Evolutionary conservation across 345 rosid species (phyloP).

Genomic region (Rhodomyrtus tomentosa): DNA sequence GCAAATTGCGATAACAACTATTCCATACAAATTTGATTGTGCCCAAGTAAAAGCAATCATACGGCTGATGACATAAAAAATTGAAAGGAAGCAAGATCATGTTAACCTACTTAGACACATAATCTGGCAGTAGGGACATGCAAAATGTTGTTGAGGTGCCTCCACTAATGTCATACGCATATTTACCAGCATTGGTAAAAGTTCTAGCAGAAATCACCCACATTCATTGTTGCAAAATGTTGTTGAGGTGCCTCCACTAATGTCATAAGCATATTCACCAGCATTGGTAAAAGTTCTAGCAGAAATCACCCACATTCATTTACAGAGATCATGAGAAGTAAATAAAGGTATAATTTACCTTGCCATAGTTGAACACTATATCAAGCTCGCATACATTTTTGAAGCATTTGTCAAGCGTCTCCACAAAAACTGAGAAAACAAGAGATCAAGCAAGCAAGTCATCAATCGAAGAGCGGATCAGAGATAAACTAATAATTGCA

Average conservation of each 20-base stretch:
- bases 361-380: conserved; percentile 74
- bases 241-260: neutral
- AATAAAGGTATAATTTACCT: conserved; percentile 26
- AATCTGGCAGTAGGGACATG: neutral
- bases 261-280: neutral
- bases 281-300: neutral
- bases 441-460: conserved; percentile 6
- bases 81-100: neutral
- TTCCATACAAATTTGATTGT: neutral
- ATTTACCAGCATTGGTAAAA: neutral
- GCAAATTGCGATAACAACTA: neutral
- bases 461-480: neutral
- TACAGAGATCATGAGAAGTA: neutral
- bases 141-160: neutral
- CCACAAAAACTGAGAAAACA: conserved; percentile 72
- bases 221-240: neutral
- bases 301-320: neutral
- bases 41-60: neutral
- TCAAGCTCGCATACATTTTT: conserved; percentile 91
- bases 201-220: neutral
- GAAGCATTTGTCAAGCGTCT: conserved; percentile 97
- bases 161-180: neutral
- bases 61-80: neutral
- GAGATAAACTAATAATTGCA: neutral
- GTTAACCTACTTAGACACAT: neutral